Base-by-base conservation (phyloP, 148 eudicot genomes). In the Silene latifolia region DNA sequence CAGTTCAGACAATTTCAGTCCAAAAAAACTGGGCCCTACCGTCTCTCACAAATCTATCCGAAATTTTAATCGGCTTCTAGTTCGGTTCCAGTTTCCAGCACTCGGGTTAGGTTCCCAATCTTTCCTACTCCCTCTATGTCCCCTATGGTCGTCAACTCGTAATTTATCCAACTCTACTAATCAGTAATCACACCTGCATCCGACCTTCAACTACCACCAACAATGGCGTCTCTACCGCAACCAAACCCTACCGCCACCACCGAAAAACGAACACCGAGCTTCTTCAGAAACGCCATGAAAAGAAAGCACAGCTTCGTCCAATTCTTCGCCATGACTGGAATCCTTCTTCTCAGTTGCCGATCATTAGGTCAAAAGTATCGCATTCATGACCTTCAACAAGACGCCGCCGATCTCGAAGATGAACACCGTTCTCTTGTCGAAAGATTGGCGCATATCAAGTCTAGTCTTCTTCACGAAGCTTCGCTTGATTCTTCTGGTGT, bases 321-420 rank as follows among this genome's bases (percentile, higher is more conserved):
- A 71, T 85, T 86, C 86, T 86, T 93, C 84, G 91, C 86, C 0
- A 88, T 90, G 96, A 79, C 93, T 8, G 96, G 96, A 4, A 87
- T 89, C 7, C 78, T 93, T 6, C 81, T 93, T 0, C 84, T 93
- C 51, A 86, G 93, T 72, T 47, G 79, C 71, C 75, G 96, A 62
- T 90, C 96, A 6, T 62, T 89, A 5, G 91, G 96, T 6, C 96
- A 90, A 54, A 93, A 90, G 84, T 93, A 93, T 79, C 87, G 93
- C 46, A 79, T 87, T 77, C 76, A 87, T 61, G 85, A 84, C 53
- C 93, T 93, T 51, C 69, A 44, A 10, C 84, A 93, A 69, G 96
- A 90, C 67, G 87, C 32, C 6, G 69, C 51, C 6, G 83, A 83
- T 4, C 86, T 93, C 9, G 61, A 67, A 19, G 84, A 89, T 53